These are phyloP conservation scores for Dactylellina parvicollis DNA, from an alignment of 2,329 filamentous ascomycete species.

Conservation along the genomic window DNA sequence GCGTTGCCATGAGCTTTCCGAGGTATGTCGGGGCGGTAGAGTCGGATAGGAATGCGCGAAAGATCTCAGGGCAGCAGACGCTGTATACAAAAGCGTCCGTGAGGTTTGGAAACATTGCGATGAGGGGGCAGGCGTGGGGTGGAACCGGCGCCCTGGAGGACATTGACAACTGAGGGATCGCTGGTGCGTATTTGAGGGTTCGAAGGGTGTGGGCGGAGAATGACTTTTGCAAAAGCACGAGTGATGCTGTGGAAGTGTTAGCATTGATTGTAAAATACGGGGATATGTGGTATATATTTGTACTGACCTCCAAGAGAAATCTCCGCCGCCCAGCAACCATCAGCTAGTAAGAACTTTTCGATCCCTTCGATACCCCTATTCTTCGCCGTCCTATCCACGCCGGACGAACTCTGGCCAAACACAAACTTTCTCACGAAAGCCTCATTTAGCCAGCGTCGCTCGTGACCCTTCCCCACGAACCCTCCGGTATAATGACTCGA, in stretches of 20 bases:
- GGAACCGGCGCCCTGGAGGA: conserved; percentile 32
- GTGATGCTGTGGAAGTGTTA: conserved; percentile 32
- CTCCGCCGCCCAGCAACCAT: conserved; percentile 53
- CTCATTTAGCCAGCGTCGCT: conserved; percentile 48
- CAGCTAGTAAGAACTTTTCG: conserved; percentile 42
- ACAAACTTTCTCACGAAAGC: conserved; percentile 44
- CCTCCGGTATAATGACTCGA: conserved; percentile 41
- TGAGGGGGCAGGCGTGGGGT: conserved; percentile 48
- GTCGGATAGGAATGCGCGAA: conserved; percentile 42
- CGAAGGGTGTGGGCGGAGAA: conserved; percentile 50
- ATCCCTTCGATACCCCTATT: conserved; percentile 45
- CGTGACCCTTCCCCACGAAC: conserved; percentile 46
- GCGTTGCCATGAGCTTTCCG: conserved; percentile 38
- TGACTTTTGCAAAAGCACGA: conserved; percentile 50
- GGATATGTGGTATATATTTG: background rate
- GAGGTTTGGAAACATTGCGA: conserved; percentile 50
- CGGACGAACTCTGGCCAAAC: conserved; percentile 39
- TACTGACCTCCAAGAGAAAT: conserved; percentile 50
- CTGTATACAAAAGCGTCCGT: conserved; percentile 49
- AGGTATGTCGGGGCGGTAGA: conserved; percentile 36
- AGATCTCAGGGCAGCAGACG: conserved; percentile 52
- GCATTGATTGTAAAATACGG: background rate
- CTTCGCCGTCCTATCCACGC: conserved; percentile 27
- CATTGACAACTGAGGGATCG: conserved; percentile 53
- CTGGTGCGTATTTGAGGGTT: conserved; percentile 48